Evolutionary conservation across 352 stramenopile genomes (phyloP), one percentile per base, ranked within the genome.

Genomic region (Phytophthora gonapodyides): DNA sequence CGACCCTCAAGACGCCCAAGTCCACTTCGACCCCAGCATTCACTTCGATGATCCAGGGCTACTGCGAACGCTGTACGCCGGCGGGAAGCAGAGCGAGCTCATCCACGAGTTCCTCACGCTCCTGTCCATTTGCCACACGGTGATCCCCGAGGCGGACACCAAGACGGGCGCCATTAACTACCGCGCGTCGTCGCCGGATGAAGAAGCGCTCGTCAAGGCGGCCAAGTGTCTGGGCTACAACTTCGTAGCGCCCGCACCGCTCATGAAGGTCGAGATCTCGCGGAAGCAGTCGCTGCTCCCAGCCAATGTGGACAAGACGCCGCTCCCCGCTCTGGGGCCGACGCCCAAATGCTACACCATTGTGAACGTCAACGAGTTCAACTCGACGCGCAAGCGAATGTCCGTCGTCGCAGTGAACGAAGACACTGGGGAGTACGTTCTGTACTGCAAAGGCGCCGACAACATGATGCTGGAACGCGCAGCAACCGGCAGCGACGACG

Each of bases 321-420:
- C 59, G 16, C 37, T 71, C 33, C 19, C 1, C n/a, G 58, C 30
- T 21, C 40, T 56, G 36, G 45, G 42, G 19, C 46, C 60, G 5
- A 63, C 52, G 7, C 67, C 44, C 4, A 63, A 76, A 36, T 53
- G 24, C 30, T 89, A 80, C 53, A 83, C 70, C 27, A 79, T 93
- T n/a, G 57, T 94, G 19, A 88, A 92, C 61, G 76, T 94, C 21
- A 88, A 88, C 54, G 84, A 94, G 71, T 94, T 94, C 69, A 92
- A 88, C 54, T 98, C 89, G 40, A 83, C 97, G 21, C 78, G 97
- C n/a, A 99, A 99, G 70, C 80, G 97, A 47, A 99, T 99, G 97
- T 98, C 93, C 11, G 89, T 99, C 16, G 73, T 99, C 19, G 81
- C 97, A 11, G 67, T 93, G 27, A 81, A 80, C 34, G 69, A 76